Conservation (phyloP, 176 grass and related monocot genomes). For the Oryza meyeriana region DNA sequence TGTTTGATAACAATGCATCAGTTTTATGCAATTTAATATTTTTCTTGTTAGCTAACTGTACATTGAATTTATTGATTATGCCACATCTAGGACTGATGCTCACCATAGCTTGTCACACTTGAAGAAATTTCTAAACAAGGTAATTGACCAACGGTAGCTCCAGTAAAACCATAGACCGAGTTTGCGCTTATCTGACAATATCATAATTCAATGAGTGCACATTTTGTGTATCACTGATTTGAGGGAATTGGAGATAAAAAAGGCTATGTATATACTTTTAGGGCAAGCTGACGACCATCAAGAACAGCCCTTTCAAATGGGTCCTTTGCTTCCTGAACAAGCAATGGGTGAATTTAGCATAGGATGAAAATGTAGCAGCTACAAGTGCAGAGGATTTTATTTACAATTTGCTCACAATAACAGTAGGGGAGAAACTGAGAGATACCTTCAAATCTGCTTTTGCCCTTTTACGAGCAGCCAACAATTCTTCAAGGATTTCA, state of each 20-base stretch:
- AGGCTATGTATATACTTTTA: conserved; percentile 63
- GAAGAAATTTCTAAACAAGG: conserved; percentile 99
- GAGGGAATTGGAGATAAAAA: conserved; percentile 2
- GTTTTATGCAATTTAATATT: conserved; percentile 6
- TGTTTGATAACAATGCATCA: conserved; percentile 37
- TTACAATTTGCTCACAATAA: conserved; percentile 8
- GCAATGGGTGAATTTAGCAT: conserved; percentile 15
- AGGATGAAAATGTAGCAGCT: conserved; percentile 31
- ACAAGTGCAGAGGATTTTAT: conserved; percentile 13
- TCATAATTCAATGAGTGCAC: conserved; percentile 21
- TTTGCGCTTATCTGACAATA: conserved; percentile 80
- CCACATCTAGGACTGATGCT: conserved; percentile 13
- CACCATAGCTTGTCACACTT: conserved; percentile 98
- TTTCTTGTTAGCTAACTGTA: not conserved
- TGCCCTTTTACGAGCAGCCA: conserved; percentile 95
- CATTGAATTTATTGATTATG: conserved; percentile 13
- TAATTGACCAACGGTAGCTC: conserved; percentile 88
- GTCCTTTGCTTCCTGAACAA: conserved; percentile 91
- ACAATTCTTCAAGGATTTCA: conserved; percentile 96
- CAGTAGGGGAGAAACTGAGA: conserved; percentile 30
- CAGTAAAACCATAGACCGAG: conserved; percentile 99
- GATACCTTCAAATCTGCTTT: conserved; percentile 98
- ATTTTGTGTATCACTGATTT: not conserved
- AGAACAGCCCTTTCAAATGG: conserved; percentile 95
- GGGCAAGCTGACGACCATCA: conserved; percentile 93